Evolutionary conservation across 768 basidiomycete species (phyloP).

Genomic region (Suillus luteus): DNA sequence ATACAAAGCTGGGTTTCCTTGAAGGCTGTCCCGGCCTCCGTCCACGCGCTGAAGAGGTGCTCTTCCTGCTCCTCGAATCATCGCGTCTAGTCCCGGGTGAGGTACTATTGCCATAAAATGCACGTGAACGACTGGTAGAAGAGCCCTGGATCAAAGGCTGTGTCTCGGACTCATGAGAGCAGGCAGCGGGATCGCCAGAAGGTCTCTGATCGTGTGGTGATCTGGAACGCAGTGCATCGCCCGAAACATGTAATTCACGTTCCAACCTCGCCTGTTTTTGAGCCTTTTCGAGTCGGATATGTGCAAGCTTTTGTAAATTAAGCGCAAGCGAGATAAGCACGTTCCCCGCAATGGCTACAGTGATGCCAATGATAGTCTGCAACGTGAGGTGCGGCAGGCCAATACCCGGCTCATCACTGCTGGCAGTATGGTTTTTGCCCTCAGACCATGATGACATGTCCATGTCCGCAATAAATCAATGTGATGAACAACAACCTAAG

Average conservation of each 20-base stretch:
- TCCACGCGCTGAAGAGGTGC: slow-evolving; percentile 21
- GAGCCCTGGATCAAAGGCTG: slow-evolving; percentile 28
- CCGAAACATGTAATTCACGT: slow-evolving; percentile 12
- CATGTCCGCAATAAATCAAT: not conserved
- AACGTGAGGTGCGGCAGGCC: slow-evolving; percentile 57
- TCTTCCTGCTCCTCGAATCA: slow-evolving; percentile 31
- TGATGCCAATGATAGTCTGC: slow-evolving; percentile 72
- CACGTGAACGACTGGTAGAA: not conserved
- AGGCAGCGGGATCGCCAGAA: not conserved
- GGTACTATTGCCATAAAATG: slow-evolving; percentile 24
- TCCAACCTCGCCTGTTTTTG: slow-evolving; percentile 25
- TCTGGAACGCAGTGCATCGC: not conserved
- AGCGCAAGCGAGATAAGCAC: slow-evolving; percentile 88
- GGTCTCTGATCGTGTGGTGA: not conserved
- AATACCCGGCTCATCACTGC: slow-evolving; percentile 29
- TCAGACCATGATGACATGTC: slow-evolving; percentile 16
- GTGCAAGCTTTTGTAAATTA: slow-evolving; percentile 92
- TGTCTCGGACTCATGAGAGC: slow-evolving; percentile 19
- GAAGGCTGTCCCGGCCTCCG: slow-evolving; percentile 19
- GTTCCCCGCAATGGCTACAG: slow-evolving; percentile 82
- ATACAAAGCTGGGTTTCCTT: slow-evolving; percentile 35
- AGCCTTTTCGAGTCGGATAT: slow-evolving; percentile 60
- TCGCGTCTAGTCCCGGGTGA: slow-evolving; percentile 18
- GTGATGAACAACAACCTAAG: not conserved
- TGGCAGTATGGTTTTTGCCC: slow-evolving; percentile 7